Evolutionary conservation across 441 rosid species (phyloP).

Genomic region (Syzygium syzygioides): DNA sequence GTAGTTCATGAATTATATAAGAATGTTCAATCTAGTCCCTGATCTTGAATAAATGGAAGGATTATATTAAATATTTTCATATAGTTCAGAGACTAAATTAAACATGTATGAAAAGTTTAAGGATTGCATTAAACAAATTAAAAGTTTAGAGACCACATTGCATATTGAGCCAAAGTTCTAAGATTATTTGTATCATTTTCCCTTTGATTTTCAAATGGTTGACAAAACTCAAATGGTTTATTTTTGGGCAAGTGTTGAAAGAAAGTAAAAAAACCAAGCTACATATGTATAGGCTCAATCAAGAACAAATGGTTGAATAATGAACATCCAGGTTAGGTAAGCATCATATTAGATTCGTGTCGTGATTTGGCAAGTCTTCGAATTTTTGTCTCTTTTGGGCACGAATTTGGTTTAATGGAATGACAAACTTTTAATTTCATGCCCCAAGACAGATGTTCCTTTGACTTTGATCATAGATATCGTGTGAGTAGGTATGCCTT

Average conservation of each 20-base stretch:
- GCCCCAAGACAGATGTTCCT: background rate
- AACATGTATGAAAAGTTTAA: too few species aligned
- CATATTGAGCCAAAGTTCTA: too few species aligned
- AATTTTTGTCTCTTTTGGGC: background rate
- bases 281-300: background rate
- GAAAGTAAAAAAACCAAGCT: background rate
- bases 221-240: background rate
- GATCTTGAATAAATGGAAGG: too few species aligned
- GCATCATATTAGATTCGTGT: background rate
- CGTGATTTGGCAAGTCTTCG: background rate
- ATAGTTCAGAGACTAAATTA: too few species aligned
- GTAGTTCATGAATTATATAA: too few species aligned
- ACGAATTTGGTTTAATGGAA: background rate
- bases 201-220: too few species aligned
- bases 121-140: too few species aligned
- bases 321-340: background rate
- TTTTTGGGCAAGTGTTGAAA: background rate
- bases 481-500: background rate
- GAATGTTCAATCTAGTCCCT: too few species aligned
- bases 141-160: too few species aligned
- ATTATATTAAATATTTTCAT: too few species aligned
- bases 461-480: background rate
- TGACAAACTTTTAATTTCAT: background rate
- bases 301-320: background rate
- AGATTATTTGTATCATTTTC: too few species aligned